A percentile compares a stretch with the other conserved stretches of the same genome.
These are phyloP conservation scores for Lepidium africanum DNA, from an alignment of 345 rosid species.

Conservation along the genomic window DNA sequence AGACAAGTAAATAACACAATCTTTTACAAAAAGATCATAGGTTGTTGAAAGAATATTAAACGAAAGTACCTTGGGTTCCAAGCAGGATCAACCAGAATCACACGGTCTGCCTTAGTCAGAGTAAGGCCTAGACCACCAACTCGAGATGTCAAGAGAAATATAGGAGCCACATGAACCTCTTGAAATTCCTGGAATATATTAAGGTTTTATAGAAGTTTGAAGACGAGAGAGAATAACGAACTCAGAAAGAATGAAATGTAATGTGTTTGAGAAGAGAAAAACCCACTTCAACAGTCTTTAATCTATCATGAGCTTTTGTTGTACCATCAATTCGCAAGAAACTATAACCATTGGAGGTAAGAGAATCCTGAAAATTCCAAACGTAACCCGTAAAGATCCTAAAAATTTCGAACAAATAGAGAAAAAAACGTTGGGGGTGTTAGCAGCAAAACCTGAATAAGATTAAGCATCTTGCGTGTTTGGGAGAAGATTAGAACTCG, in stretches of 20 bases:
- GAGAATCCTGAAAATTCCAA: constrained; percentile 53
- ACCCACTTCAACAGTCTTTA: constrained; percentile 75
- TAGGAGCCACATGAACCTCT: constrained; percentile 66
- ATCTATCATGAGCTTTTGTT: constrained; percentile 78
- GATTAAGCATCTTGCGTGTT: too few relatives aligned
- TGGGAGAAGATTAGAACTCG: too few relatives aligned
- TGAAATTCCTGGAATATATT: constrained; percentile 62
- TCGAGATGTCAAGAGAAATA: constrained; percentile 92
- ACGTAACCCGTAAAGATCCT: not conserved
- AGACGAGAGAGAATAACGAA: not conserved
- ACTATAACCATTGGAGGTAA: constrained; percentile 50
- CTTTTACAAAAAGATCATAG: not conserved
- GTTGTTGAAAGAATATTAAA: too few relatives aligned
- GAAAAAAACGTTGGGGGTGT: not conserved
- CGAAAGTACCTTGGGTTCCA: constrained; percentile 85
- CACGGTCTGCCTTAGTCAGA: constrained; percentile 94
- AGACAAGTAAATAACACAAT: too few relatives aligned
- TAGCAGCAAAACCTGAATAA: constrained; percentile 13
- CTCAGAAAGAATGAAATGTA: not conserved
- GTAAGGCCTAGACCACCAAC: constrained; percentile 99
- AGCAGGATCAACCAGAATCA: constrained; percentile 96
- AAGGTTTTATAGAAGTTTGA: constrained; percentile 12
- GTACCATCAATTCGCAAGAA: constrained; percentile 93
- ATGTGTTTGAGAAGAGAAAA: not conserved
- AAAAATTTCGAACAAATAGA: not conserved